Evolutionary conservation across 202 grass and related monocot genomes (phyloP).

Genomic region (Carex arenaria): DNA sequence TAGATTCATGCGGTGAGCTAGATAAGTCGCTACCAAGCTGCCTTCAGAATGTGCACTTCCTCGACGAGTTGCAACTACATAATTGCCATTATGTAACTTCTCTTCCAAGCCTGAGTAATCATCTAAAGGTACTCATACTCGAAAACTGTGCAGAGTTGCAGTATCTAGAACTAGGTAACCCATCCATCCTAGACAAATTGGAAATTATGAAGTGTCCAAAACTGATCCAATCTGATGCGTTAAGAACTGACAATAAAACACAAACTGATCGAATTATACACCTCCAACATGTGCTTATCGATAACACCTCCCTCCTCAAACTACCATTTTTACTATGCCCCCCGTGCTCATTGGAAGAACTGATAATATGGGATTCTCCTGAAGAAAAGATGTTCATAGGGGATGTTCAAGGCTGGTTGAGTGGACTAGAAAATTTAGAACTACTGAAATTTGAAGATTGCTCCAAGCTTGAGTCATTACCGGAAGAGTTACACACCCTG

Average conservation of each 20-base stretch:
- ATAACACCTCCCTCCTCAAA: neutral
- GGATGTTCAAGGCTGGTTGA: neutral
- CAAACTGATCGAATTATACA: neutral
- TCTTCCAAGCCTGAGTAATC: neutral
- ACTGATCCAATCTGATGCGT: neutral
- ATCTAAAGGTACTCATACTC: neutral
- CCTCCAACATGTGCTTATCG: neutral
- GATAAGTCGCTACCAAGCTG: neutral
- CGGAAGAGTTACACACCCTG: neutral
- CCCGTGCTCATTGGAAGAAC: accelerated
- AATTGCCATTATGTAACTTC: neutral
- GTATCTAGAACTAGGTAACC: neutral
- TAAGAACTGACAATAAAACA: neutral
- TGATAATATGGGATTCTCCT: neutral
- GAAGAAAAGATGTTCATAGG: neutral
- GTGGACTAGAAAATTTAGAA: neutral
- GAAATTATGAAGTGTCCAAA: neutral
- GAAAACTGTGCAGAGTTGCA: neutral
- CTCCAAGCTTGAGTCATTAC: neutral
- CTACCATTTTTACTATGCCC: neutral
- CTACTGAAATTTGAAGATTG: neutral
- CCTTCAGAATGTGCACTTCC: neutral
- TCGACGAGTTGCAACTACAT: neutral
- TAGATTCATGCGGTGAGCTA: constrained; percentile 10
- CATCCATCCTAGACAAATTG: neutral